phyloP scores from a whole-genome alignment of 169 alveolate genomes.

The Miamiensis avidus region DNA sequence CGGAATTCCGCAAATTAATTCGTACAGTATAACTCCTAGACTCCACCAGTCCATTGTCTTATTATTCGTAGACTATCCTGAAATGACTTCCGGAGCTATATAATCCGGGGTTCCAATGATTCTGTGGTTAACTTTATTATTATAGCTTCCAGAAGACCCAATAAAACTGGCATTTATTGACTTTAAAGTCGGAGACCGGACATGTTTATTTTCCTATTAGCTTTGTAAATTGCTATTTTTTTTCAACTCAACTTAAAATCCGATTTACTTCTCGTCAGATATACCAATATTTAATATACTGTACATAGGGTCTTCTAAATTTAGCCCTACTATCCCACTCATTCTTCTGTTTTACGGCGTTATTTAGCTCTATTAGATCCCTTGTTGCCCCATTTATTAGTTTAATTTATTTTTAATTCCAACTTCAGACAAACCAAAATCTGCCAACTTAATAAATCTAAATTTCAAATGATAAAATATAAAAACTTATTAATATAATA shows the following conservation, averaged over 20 bases:
- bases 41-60: conserved; percentile 74
- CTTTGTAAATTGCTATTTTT: not conserved
- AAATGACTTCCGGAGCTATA: conserved; percentile 59
- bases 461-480: no score
- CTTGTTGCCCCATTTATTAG: conserved; percentile 14
- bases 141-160: not conserved
- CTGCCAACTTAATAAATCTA: conserved; percentile 61
- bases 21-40: conserved; percentile 54
- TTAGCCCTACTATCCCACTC: not conserved
- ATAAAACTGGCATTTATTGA: not conserved
- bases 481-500: no score
- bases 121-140: not conserved
- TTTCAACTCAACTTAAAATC: conserved; percentile 21
- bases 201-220: not conserved
- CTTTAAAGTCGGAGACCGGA: not conserved
- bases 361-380: not conserved
- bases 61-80: conserved; percentile 33
- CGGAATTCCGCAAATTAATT: conserved; percentile 58
- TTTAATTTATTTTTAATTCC: conserved; percentile 52
- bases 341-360: not conserved
- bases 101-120: conserved; percentile 60
- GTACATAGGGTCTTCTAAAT: conserved; percentile 1
- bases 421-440: conserved; percentile 68
- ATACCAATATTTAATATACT: no score
- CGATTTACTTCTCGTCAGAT: no score